Evolutionary conservation across 202 grass and related monocot species (phyloP), one percentile per base, ranked within the genome.

Genomic region (Schoenoplectus triqueter): DNA sequence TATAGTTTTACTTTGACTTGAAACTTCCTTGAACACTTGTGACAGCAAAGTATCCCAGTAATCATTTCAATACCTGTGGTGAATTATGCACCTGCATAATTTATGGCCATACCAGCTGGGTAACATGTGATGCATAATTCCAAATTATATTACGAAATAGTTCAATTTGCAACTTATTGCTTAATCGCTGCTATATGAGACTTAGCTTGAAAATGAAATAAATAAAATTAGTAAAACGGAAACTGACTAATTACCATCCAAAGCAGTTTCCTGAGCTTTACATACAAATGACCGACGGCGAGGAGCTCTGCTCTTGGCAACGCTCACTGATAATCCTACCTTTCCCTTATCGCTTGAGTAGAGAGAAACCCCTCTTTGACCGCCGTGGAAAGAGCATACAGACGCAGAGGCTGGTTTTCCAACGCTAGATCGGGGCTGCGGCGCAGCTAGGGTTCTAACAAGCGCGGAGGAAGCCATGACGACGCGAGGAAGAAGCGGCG

Each of bases 181-280:
- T 73, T 48, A 73, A 50, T 73, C 51, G 8, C 7, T 52, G 47
- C n/a, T 20, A 73, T 10, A 73, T 50, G 70, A 73, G 8, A 73
- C 70, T 47, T 73, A 10, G 20, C 70, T 73, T 22, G 48, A 52
- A 73, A 51, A 52, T 7, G 46, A 45, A n/a, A 46, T 47, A 2
- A 48, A 70, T n/a, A 0, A 48, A 2, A n/a, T 19, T 19, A 72
- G 7, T 1, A 72, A 31, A 31, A 31, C 31, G 2, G 21, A 66
- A 3, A 70, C 15, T 70, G 42, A 31, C 31, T 31, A 31, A 31
- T 31, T 31, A 76, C 73, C 73, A 40, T 76, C 73, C 14, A 76
- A 22, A 56, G 73, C 51, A 7, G 73, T 39, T 10, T 76, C 73
- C 51, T 76, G 73, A 76, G 73, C 73, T 56, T 56, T 55, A 76